Conservation (phyloP, 2,329 filamentous ascomycete species). For the Calonectria ilicicola region DNA sequence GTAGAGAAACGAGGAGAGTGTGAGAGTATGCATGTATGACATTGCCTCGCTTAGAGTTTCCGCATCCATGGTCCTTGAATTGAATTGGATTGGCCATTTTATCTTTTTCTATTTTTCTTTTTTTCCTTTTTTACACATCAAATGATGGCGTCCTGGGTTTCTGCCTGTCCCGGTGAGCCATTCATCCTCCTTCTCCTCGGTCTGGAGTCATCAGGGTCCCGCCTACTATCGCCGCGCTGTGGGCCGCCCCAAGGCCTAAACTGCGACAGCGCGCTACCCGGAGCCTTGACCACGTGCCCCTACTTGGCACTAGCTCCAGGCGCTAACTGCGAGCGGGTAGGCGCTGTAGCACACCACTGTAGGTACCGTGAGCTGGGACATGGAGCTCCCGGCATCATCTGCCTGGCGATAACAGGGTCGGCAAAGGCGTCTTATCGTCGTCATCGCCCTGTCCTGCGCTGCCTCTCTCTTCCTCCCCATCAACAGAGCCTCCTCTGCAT, state of each 20-base stretch:
- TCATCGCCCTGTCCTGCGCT: constrained; percentile 16
- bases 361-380: constrained; percentile 5
- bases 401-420: constrained; percentile 26
- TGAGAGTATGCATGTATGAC: too few species aligned
- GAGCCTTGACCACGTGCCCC: constrained; percentile 16
- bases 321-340: constrained; percentile 15
- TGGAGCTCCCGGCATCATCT: constrained; percentile 23
- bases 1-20: too few species aligned
- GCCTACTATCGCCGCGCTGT: neutral
- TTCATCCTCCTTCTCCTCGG: neutral
- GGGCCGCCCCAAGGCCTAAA: neutral
- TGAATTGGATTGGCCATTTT: too few species aligned
- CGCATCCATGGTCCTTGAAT: too few species aligned
- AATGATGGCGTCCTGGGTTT: too few species aligned
- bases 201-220: neutral
- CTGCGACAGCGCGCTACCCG: constrained; percentile 13
- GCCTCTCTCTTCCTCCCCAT: constrained; percentile 21
- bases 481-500: neutral
- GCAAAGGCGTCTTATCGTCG: constrained; percentile 23
- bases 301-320: neutral
- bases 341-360: constrained; percentile 15
- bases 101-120: too few species aligned
- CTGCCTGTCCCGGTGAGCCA: too few species aligned
- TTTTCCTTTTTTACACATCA: too few species aligned
- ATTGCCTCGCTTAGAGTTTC: too few species aligned